Conservation (phyloP, 1,284 basidiomycete genomes). For the Athelia psychrophila region DNA sequence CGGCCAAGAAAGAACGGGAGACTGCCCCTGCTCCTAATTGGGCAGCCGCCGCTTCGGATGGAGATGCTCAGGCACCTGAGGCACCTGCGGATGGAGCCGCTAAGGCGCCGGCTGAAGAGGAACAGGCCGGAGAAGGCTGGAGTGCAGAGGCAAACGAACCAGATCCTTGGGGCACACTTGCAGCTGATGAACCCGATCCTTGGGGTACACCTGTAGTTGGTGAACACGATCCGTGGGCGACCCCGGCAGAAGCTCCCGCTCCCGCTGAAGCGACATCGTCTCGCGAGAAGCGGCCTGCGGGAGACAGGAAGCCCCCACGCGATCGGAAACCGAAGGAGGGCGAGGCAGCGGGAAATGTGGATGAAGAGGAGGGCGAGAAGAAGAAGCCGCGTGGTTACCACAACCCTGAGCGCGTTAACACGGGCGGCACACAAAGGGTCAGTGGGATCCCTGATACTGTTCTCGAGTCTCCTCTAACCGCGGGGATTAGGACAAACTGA, state of each 20-base stretch:
- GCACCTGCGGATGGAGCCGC: too few species aligned
- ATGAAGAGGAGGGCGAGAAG: conserved; percentile 29
- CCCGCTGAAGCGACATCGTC: conserved; percentile 6
- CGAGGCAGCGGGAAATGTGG: not conserved
- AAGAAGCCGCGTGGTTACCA: conserved; percentile 57
- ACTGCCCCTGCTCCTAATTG: too few species aligned
- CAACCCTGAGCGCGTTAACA: conserved; percentile 75
- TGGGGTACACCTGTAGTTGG: not conserved
- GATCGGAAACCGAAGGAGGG: not conserved
- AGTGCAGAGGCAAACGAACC: not conserved
- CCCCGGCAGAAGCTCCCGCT: not conserved
- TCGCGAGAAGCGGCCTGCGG: conserved; percentile 9
- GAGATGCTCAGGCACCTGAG: too few species aligned
- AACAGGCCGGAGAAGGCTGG: not conserved
- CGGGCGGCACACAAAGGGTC: conserved; percentile 71
- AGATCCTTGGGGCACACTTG: too few species aligned
- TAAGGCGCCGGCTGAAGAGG: not conserved
- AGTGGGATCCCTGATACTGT: conserved; percentile 17
- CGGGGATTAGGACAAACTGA: conserved; percentile 63
- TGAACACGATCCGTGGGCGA: conserved; percentile 15
- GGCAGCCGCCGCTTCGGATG: too few species aligned
- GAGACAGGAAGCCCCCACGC: conserved; percentile 6
- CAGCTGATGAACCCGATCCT: not conserved
- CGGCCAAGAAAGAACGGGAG: too few species aligned
- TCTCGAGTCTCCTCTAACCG: conserved; percentile 10